These are phyloP conservation scores for Pseudisothecium myosuroides DNA, from an alignment of 225 moss, liverwort and hornwort species.

Conservation along the genomic window DNA sequence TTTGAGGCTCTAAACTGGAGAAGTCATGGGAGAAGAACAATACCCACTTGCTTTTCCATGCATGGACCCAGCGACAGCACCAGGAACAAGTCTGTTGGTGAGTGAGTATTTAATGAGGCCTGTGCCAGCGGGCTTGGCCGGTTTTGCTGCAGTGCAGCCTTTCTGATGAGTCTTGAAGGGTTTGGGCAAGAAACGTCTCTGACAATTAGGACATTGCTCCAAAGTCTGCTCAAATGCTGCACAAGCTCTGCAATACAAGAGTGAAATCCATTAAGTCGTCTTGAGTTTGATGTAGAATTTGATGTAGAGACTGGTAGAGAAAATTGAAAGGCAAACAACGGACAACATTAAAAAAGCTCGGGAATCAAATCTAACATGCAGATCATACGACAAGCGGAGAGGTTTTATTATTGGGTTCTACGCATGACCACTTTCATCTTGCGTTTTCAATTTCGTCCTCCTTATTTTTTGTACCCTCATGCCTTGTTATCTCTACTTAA, in stretches of 20 bases:
- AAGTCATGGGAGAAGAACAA: conserved; percentile 7
- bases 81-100: conserved; percentile 53
- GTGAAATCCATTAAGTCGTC: neutral
- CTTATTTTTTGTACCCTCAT: neutral
- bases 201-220: conserved; percentile 53
- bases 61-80: conserved; percentile 32
- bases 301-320: neutral
- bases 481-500: neutral
- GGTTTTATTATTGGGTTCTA: neutral
- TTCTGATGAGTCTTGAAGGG: conserved; percentile 51
- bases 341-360: no score
- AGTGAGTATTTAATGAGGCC: conserved; percentile 44
- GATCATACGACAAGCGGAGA: neutral
- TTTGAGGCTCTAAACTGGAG: neutral
- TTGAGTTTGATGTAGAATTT: neutral
- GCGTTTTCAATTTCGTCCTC: neutral
- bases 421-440: neutral
- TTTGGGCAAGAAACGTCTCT: conserved; percentile 50
- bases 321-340: no score
- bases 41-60: conserved; percentile 56
- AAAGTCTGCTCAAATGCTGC: conserved; percentile 57
- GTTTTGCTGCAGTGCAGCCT: conserved; percentile 40
- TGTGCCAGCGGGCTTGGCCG: conserved; percentile 70
- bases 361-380: neutral
- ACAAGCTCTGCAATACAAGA: conserved; percentile 35